phyloP scores from a whole-genome alignment of 176 grass and related monocot species.

The Echinochloa phyllopogon region DNA sequence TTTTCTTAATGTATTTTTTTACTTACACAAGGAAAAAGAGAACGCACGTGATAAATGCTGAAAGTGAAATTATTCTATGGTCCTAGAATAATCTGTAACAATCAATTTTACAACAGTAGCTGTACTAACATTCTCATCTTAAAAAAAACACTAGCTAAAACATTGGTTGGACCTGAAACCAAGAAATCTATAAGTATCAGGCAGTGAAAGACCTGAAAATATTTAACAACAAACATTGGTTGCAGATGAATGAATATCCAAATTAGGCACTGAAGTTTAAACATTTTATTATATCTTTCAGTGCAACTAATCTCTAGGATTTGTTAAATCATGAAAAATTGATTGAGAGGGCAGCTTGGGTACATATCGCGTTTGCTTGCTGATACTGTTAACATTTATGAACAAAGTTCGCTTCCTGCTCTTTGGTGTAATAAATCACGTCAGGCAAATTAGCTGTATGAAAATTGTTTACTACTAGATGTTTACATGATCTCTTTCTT shows the following conservation, averaged over 20 bases:
- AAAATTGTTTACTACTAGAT: no score
- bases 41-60: background rate
- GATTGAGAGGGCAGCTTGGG: no score
- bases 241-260: no score
- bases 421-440: no score
- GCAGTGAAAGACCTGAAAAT: background rate
- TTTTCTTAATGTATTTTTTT: background rate
- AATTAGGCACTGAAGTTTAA: no score
- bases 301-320: no score
- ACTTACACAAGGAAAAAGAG: background rate
- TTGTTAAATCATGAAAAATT: no score
- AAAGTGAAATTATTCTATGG: background rate
- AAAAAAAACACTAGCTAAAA: background rate
- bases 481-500: background rate
- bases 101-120: background rate
- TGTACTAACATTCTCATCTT: background rate
- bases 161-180: background rate
- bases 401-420: no score
- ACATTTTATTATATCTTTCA: no score
- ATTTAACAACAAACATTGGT: background rate
- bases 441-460: no score
- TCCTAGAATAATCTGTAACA: background rate
- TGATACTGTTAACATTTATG: no score
- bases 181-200: background rate
- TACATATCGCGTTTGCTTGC: no score